Evolutionary conservation across 306 rosid genomes (phyloP).

Genomic region (Begonia loranthoides): DNA sequence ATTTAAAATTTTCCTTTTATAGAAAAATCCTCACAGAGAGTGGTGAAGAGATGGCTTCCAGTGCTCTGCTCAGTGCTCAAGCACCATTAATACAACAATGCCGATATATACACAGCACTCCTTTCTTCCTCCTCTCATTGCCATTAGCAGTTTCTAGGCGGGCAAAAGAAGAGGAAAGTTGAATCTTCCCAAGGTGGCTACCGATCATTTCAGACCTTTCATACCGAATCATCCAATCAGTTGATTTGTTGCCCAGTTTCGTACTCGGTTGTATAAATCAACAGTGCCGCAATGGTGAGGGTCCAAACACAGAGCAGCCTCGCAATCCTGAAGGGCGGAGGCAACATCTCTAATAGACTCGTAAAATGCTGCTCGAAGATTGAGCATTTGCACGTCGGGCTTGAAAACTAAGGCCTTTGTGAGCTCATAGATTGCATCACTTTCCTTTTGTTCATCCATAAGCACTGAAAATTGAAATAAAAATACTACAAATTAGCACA

Average conservation of each 20-base stretch:
- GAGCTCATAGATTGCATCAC: slow-evolving; percentile 70
- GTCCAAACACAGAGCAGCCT: slow-evolving; percentile 84
- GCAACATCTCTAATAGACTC: slow-evolving; percentile 49
- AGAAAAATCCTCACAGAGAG: no score
- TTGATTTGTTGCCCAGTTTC: neutral
- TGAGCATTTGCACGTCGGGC: slow-evolving; percentile 67
- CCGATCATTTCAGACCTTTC: no score
- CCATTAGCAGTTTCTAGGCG: no score
- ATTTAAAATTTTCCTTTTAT: no score
- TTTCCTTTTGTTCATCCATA: slow-evolving; percentile 90
- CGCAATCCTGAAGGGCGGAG: slow-evolving; percentile 56
- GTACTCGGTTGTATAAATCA: slow-evolving; percentile 27
- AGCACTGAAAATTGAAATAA: slow-evolving; percentile 32
- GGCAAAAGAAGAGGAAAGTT: no score
- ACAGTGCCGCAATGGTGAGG: slow-evolving; percentile 48
- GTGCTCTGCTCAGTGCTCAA: no score
- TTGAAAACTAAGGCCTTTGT: slow-evolving; percentile 59
- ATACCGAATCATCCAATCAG: neutral
- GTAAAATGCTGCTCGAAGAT: slow-evolving; percentile 85
- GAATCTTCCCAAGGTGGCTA: no score
- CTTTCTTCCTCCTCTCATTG: no score
- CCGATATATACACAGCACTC: no score
- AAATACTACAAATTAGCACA: slow-evolving; percentile 1
- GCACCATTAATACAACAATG: no score
- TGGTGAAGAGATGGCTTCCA: no score